Evolutionary conservation across 2,329 filamentous ascomycete species (phyloP).

Genomic region (Dendrostoma leiphaemia): DNA sequence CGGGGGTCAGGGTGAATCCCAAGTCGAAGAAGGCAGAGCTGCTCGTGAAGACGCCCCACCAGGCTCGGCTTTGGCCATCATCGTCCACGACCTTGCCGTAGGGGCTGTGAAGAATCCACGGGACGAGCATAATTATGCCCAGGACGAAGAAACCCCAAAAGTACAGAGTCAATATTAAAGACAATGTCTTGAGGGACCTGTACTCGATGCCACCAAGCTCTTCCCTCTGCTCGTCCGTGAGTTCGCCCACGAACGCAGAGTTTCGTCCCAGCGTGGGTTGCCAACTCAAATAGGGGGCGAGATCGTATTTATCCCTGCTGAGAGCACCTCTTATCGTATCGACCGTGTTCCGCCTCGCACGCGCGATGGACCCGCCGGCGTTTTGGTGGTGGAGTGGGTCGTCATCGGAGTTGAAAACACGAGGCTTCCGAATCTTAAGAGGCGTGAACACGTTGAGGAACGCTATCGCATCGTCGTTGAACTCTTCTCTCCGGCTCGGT

Average conservation of each 20-base stretch:
- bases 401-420: slow-evolving; percentile 34
- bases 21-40: slow-evolving; percentile 91
- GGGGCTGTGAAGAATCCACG: slow-evolving; percentile 70
- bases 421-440: slow-evolving; percentile 21
- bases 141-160: slow-evolving; percentile 81
- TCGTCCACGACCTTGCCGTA: slow-evolving; percentile 66
- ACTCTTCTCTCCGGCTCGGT: slow-evolving; percentile 37
- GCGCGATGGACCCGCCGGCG: slow-evolving; percentile 24
- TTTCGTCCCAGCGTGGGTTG: slow-evolving; percentile 90
- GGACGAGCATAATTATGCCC: slow-evolving; percentile 69
- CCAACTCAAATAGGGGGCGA: slow-evolving; percentile 89
- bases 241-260: slow-evolving; percentile 78
- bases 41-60: slow-evolving; percentile 92
- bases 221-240: slow-evolving; percentile 88
- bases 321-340: slow-evolving; percentile 57
- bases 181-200: slow-evolving; percentile 82
- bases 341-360: slow-evolving; percentile 48
- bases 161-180: slow-evolving; percentile 74
- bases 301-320: slow-evolving; percentile 52
- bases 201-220: slow-evolving; percentile 97
- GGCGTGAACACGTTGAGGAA: slow-evolving; percentile 32
- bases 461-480: slow-evolving; percentile 42
- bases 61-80: slow-evolving; percentile 63
- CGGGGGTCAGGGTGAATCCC: slow-evolving; percentile 87
- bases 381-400: slow-evolving; percentile 38